Evolutionary conservation across 2,329 filamentous ascomycete genomes (phyloP), one percentile per base, ranked within the genome.

Genomic region (Thermomyces lanuginosus): DNA sequence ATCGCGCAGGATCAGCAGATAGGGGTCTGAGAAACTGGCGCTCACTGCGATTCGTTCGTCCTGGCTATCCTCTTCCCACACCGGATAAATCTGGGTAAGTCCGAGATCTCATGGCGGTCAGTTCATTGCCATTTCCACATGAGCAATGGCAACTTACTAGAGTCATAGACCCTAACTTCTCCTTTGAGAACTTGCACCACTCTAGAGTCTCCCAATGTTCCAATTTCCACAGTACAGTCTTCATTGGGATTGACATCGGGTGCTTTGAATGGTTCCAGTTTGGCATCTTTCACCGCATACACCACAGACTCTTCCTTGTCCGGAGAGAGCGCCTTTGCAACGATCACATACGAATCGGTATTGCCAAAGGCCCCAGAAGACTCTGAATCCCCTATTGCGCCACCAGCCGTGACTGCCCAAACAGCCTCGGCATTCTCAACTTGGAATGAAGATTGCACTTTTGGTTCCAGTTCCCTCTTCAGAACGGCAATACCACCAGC

Each of bases 201-300:
- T 32, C 82, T 72, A 45, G 69, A 79, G 33, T 79, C 72, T 27
- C 70, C 69, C 51, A 98, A 70, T 0, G 76, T 78, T 9, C 80
- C 81, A 10, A 89, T 77, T 39, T 91, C 78, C 24, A 95, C 65
- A 0, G 89, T 93, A 16, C 76, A 70, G 14, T 84, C 89, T 35
- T 84, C 81, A 23, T 81, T 80, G 3, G 78, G 73, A 35, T 98
- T 91, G 46, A 95, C 93, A 43, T 98, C 89, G 0, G 83, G 82
- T 20, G 76, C 81, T 18, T 71, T 70, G 5, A 86, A 64, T 20
- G 77, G 71, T 46, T 83, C 75, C 32, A 91, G 72, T 3, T 72
- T 72, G 16, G 72, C 71, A 1, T 68, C 70, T n/a, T 74, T 78
- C 20, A 86, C 60, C 21, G 70, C 66, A 42, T 84, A 84, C 2